Evolutionary conservation across 805 yeast genomes (phyloP).

Genomic region (Sungouiozyma intestinalis): DNA sequence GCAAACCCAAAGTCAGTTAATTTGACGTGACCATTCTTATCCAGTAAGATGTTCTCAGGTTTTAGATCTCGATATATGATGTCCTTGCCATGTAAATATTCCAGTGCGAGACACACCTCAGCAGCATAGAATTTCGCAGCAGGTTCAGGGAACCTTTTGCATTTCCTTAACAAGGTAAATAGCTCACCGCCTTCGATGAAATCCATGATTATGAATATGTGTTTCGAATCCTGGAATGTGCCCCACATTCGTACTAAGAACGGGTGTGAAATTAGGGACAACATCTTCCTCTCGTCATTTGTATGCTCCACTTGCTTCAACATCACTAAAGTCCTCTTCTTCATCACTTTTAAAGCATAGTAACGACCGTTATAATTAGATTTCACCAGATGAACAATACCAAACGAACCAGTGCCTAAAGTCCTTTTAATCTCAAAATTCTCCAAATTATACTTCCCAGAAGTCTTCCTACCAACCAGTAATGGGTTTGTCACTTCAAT

Average conservation of each 20-base stretch:
- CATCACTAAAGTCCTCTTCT: conserved; percentile 77
- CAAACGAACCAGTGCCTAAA: conserved; percentile 91
- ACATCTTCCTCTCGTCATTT: conserved; percentile 85
- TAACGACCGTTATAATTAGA: conserved; percentile 84
- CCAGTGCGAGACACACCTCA: conserved; percentile 76
- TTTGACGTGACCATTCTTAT: conserved; percentile 83
- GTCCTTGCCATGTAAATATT: conserved; percentile 74
- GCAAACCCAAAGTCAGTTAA: conserved; percentile 94
- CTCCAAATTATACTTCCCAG: conserved; percentile 66
- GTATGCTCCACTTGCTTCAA: conserved; percentile 96
- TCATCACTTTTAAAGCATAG: conserved; percentile 86
- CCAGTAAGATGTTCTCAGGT: conserved; percentile 85
- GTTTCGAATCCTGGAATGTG: conserved; percentile 79
- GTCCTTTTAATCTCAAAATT: conserved; percentile 85
- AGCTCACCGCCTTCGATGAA: conserved; percentile 94
- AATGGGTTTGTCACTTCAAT: neutral
- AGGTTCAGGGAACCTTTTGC: conserved; percentile 88
- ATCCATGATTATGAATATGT: conserved; percentile 91
- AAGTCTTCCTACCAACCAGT: conserved; percentile 14
- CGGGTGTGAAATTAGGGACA: conserved; percentile 80
- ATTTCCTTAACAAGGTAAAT: conserved; percentile 72
- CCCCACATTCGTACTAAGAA: conserved; percentile 95
- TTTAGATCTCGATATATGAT: conserved; percentile 87
- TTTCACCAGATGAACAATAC: conserved; percentile 82
- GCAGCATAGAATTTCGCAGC: conserved; percentile 96